These are phyloP conservation scores for Gossypium trilobum DNA, from an alignment of 441 rosid genomes.

Conservation along the genomic window DNA sequence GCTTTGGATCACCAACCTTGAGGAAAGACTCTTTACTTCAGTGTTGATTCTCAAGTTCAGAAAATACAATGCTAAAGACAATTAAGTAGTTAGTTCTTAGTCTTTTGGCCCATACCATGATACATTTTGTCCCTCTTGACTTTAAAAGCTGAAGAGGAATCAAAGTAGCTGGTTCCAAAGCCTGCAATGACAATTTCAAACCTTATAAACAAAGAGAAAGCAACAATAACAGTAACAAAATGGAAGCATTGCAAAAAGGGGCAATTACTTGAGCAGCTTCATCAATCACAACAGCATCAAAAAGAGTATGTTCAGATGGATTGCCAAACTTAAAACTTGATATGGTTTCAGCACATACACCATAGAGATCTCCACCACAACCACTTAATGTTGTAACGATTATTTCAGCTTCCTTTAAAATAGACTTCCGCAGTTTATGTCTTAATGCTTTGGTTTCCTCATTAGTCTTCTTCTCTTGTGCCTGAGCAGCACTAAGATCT, in stretches of 20 bases:
- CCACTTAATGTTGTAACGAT: constrained; percentile 91
- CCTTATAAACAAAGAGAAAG: constrained; percentile 1
- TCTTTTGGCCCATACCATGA: constrained; percentile 60
- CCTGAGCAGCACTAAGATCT: constrained; percentile 80
- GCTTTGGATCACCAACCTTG: constrained; percentile 99
- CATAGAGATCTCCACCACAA: constrained; percentile 97
- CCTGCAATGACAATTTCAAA: constrained; percentile 43
- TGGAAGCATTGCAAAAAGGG: constrained; percentile 15
- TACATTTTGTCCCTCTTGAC: constrained; percentile 75
- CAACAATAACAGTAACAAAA: neutral
- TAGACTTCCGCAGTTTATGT: constrained; percentile 68
- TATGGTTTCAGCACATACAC: constrained; percentile 82
- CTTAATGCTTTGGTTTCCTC: constrained; percentile 62
- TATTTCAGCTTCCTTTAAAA: constrained; percentile 89
- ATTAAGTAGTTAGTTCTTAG: neutral
- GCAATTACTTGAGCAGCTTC: constrained; percentile 91
- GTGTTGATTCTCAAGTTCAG: constrained; percentile 6
- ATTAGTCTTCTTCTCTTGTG: constrained; percentile 64
- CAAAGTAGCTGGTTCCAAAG: constrained; percentile 95
- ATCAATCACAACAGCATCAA: constrained; percentile 92
- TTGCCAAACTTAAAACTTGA: constrained; percentile 57
- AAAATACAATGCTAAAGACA: neutral
- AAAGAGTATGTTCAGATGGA: constrained; percentile 73
- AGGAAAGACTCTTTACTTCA: constrained; percentile 19
- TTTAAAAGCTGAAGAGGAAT: constrained; percentile 94